Percentiles rank a stretch among this genome's conserved stretches.
These are phyloP conservation scores for Malus orientalis DNA, from an alignment of 306 rosid genomes.

Conservation along the genomic window DNA sequence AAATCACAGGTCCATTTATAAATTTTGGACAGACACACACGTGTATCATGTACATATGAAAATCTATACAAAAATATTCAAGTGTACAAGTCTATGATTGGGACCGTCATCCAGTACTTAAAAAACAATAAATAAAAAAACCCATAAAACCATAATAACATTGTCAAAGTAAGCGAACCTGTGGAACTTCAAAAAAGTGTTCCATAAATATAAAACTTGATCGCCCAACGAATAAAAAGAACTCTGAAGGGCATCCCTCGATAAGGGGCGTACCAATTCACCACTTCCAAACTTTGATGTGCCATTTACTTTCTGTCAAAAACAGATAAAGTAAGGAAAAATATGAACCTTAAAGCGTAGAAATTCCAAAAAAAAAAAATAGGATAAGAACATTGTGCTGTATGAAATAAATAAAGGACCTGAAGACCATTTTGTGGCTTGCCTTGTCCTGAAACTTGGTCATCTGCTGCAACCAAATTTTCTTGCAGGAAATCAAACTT, in stretches of 20 bases:
- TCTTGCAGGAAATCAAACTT: slow-evolving; percentile 35
- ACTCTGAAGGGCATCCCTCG: slow-evolving; percentile 41
- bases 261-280: slow-evolving; percentile 32
- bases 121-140: too few species aligned
- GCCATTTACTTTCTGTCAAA: slow-evolving; percentile 41
- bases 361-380: background rate
- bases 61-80: background rate
- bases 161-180: slow-evolving; percentile 46
- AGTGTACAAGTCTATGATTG: background rate
- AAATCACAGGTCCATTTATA: background rate
- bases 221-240: slow-evolving; percentile 54
- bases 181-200: slow-evolving; percentile 59
- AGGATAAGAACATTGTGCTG: slow-evolving; percentile 5
- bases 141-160: background rate
- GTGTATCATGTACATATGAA: background rate
- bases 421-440: slow-evolving; percentile 63
- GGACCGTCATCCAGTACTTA: background rate
- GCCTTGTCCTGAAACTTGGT: slow-evolving; percentile 50
- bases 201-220: slow-evolving; percentile 78
- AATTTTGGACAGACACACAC: background rate
- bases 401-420: slow-evolving; percentile 55
- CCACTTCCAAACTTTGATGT: slow-evolving; percentile 31
- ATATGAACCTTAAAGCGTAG: background rate
- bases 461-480: slow-evolving; percentile 27
- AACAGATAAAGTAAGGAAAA: slow-evolving; percentile 7